These are phyloP conservation scores for Heimioporus sp. DNA, from an alignment of 768 basidiomycete species.

Conservation along the genomic window DNA sequence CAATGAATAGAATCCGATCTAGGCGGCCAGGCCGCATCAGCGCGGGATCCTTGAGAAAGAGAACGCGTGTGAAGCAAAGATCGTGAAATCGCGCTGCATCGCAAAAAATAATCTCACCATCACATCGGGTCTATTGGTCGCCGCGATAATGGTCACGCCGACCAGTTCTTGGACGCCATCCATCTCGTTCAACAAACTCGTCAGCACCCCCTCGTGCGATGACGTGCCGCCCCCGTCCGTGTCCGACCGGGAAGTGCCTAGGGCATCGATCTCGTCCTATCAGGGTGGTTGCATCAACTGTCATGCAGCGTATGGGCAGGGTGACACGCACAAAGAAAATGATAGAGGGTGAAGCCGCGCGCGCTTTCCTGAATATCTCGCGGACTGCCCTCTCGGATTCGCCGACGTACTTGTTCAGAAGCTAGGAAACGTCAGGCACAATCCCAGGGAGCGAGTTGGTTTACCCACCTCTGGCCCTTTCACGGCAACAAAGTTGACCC, in stretches of 20 bases:
- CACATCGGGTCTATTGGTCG: conserved; percentile 94
- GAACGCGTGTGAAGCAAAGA: background rate
- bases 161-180: conserved; percentile 94
- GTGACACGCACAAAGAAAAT: conserved; percentile 80
- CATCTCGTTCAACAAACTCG: conserved; percentile 95
- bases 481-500: conserved; percentile 94
- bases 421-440: conserved; percentile 41
- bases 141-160: conserved; percentile 94
- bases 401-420: conserved; percentile 95
- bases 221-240: conserved; percentile 49
- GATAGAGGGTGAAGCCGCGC: conserved; percentile 91
- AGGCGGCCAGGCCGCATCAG: conserved; percentile 93
- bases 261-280: conserved; percentile 96
- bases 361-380: conserved; percentile 93
- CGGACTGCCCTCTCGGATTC: conserved; percentile 95
- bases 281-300: background rate
- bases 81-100: background rate
- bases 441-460: background rate
- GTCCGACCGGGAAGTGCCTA: conserved; percentile 74
- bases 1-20: conserved; percentile 92
- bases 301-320: background rate
- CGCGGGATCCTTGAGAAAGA: conserved; percentile 73
- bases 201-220: conserved; percentile 85
- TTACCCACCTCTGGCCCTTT: conserved; percentile 89
- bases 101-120: conserved; percentile 58